Evolutionary conservation across 768 basidiomycete genomes (phyloP).

Genomic region (Lentinula detonsa): DNA sequence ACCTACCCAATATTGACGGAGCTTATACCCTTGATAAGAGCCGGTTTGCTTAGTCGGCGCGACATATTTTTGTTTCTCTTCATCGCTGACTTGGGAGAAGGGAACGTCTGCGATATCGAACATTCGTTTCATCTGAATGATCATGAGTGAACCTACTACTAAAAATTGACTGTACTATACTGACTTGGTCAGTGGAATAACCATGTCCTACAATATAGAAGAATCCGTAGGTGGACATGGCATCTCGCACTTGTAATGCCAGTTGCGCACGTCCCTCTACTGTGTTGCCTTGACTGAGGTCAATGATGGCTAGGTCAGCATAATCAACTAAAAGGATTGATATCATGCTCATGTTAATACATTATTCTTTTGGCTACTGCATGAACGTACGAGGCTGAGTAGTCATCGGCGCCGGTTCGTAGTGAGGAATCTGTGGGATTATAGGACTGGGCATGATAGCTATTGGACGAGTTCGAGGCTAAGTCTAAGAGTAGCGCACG

Average conservation of each 20-base stretch:
- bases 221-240: slow-evolving; percentile 30
- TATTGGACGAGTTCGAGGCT: background rate
- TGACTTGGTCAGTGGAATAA: slow-evolving; percentile 32
- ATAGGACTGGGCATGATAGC: slow-evolving; percentile 20
- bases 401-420: slow-evolving; percentile 26
- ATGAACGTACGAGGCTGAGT: slow-evolving; percentile 22
- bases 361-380: background rate
- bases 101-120: slow-evolving; percentile 43
- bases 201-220: slow-evolving; percentile 48
- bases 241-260: slow-evolving; percentile 25
- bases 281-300: slow-evolving; percentile 24
- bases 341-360: background rate
- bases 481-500: background rate
- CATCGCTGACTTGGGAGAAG: slow-evolving; percentile 30
- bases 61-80: slow-evolving; percentile 35
- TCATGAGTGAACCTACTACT: background rate
- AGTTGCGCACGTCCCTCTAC: slow-evolving; percentile 22
- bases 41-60: slow-evolving; percentile 36
- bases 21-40: slow-evolving; percentile 50
- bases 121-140: slow-evolving; percentile 31
- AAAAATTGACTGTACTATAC: background rate
- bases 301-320: slow-evolving; percentile 32
- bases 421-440: slow-evolving; percentile 22
- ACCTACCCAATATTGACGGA: slow-evolving; percentile 40
- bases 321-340: slow-evolving; percentile 28